phyloP scores from a whole-genome alignment of 176 grass and related monocot genomes.

The Coix lacrymajobi region DNA sequence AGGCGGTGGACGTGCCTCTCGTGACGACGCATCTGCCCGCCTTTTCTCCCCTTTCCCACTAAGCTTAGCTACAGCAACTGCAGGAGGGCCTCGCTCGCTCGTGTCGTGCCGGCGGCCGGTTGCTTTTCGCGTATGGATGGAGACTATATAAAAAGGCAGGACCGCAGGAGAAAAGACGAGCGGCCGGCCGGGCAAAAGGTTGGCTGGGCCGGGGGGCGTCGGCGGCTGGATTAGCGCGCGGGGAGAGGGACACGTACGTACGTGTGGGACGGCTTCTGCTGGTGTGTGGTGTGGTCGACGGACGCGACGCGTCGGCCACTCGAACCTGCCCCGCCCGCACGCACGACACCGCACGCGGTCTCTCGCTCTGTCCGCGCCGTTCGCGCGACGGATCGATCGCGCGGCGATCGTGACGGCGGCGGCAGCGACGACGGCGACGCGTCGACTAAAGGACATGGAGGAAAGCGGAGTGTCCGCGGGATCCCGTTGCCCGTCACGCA shows the following conservation, averaged over 20 bases:
- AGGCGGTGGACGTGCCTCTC: background rate
- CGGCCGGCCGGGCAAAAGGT: slow-evolving; percentile 18
- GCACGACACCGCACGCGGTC: background rate
- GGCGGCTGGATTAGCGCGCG: slow-evolving; percentile 20
- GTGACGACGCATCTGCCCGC: background rate
- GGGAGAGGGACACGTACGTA: slow-evolving; percentile 27
- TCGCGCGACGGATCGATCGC: background rate
- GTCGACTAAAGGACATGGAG: background rate
- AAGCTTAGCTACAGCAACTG: background rate
- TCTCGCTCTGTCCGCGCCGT: background rate
- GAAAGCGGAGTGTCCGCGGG: background rate
- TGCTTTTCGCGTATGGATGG: slow-evolving; percentile 16
- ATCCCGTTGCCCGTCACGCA: background rate
- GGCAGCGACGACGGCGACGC: background rate
- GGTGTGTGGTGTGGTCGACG: background rate
- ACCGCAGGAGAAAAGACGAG: background rate
- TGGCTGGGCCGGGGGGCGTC: background rate
- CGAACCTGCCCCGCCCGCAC: background rate
- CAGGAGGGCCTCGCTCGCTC: background rate
- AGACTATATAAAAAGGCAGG: slow-evolving; percentile 7
- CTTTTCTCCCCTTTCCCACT: slow-evolving; percentile 1
- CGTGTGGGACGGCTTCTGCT: background rate
- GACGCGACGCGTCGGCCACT: background rate
- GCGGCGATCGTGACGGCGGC: background rate
- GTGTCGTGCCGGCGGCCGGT: background rate